phyloP scores from a whole-genome alignment of 208 protist species.

The Acanthamoeba sp. region DNA sequence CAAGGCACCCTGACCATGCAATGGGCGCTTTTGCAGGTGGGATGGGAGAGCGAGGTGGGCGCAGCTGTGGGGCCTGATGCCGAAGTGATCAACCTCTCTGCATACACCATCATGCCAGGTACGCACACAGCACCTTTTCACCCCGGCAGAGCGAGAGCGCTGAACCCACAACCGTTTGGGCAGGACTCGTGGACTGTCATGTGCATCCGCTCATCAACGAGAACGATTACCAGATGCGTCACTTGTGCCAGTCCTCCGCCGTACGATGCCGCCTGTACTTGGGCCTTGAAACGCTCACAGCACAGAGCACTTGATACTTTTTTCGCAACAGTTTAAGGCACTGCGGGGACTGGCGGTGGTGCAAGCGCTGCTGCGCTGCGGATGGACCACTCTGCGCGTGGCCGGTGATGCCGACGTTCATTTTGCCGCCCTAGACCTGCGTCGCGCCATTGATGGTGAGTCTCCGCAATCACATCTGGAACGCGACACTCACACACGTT shows the following conservation, averaged over 20 bases:
- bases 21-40: too few species aligned
- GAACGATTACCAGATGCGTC: slow-evolving; percentile 44
- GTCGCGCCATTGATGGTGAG: slow-evolving; percentile 1
- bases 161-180: not conserved
- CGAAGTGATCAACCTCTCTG: slow-evolving; percentile 37
- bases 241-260: slow-evolving; percentile 44
- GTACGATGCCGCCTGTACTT: slow-evolving; percentile 3
- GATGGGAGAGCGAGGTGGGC: slow-evolving; percentile 55
- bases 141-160: not conserved
- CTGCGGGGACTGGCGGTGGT: not conserved
- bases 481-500: too few species aligned
- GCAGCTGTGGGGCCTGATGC: not conserved
- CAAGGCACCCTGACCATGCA: too few species aligned
- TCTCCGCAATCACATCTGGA: not conserved
- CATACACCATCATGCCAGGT: slow-evolving; percentile 55
- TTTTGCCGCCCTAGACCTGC: slow-evolving; percentile 42
- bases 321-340: slow-evolving; percentile 47
- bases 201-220: slow-evolving; percentile 63
- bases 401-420: slow-evolving; percentile 41
- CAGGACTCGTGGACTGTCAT: slow-evolving; percentile 58
- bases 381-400: slow-evolving; percentile 55
- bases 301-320: too few species aligned
- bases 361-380: slow-evolving; percentile 17
- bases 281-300: not conserved
- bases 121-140: not conserved